Evolutionary conservation across 371 early-diverging fungal genomes (phyloP).

Genomic region (Lichtheimia hyalospora): DNA sequence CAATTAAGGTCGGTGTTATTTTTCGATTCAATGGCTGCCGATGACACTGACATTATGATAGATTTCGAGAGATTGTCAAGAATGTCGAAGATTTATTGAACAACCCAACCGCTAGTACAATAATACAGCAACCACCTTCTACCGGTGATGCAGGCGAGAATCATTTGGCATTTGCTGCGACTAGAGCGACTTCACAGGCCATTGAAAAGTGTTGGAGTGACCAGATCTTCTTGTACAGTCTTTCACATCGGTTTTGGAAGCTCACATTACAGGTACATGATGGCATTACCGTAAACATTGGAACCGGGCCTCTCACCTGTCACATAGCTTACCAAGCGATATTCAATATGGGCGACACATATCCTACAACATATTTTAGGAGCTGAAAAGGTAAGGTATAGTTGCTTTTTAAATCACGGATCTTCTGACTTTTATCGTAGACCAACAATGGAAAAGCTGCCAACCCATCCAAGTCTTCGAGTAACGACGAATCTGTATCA

Average conservation of each 20-base stretch:
- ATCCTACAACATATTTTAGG: conserved; percentile 13
- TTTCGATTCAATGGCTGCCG: too few species aligned
- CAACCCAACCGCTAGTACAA: conserved; percentile 16
- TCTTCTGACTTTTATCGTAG: too few species aligned
- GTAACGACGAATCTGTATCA: conserved; percentile 1
- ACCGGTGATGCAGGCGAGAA: not conserved
- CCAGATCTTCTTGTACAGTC: conserved; percentile 59
- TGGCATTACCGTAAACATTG: not conserved
- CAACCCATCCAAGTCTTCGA: too few species aligned
- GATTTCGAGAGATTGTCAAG: conserved; percentile 57
- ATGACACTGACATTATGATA: conserved; percentile 10
- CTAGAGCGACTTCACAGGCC: conserved; percentile 50
- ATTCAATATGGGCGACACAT: conserved; percentile 38
- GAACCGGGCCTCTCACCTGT: not conserved
- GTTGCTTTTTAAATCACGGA: too few species aligned
- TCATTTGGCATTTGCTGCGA: conserved; percentile 37
- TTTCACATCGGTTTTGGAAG: conserved; percentile 74
- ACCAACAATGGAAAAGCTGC: too few species aligned
- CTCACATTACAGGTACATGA: conserved; percentile 65
- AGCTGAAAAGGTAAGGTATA: conserved; percentile 10
- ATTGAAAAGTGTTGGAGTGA: conserved; percentile 71
- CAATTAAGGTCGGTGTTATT: conserved; percentile 54
- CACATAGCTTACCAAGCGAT: conserved; percentile 45
- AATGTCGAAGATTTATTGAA: conserved; percentile 45
- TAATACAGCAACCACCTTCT: conserved; percentile 5